phyloP scores from a whole-genome alignment of 352 stramenopile genomes.

The Phytopythium chamaehyphon region DNA sequence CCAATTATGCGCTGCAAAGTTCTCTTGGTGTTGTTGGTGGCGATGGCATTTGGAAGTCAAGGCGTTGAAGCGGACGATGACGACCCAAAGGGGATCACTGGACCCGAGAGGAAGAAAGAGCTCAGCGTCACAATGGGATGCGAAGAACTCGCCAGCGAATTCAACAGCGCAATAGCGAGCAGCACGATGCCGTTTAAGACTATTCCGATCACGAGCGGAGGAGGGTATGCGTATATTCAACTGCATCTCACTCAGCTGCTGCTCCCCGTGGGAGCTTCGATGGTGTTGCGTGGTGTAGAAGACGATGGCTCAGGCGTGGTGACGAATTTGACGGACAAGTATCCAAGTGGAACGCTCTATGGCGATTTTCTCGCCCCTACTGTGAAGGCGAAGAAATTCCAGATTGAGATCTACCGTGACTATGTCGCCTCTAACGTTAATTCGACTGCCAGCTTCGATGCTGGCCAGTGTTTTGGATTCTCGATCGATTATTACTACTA shows the following conservation, averaged over 20 bases:
- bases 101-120: background rate
- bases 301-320: slow-evolving; percentile 28
- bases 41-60: too few relatives aligned
- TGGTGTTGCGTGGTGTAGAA: slow-evolving; percentile 48
- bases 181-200: slow-evolving; percentile 29
- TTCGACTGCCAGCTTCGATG: slow-evolving; percentile 1
- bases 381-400: slow-evolving; percentile 46
- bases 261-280: slow-evolving; percentile 31
- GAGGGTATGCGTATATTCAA: slow-evolving; percentile 45
- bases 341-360: slow-evolving; percentile 24
- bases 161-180: slow-evolving; percentile 30
- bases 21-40: too few relatives aligned
- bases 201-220: slow-evolving; percentile 50
- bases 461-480: slow-evolving; percentile 50
- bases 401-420: slow-evolving; percentile 50
- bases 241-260: slow-evolving; percentile 46
- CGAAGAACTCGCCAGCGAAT: slow-evolving; percentile 43
- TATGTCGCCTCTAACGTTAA: background rate
- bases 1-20: too few relatives aligned
- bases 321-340: slow-evolving; percentile 34
- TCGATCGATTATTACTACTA: slow-evolving; percentile 48
- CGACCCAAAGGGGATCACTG: too few relatives aligned
- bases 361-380: slow-evolving; percentile 23
- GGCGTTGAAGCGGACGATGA: too few relatives aligned
- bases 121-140: slow-evolving; percentile 38